phyloP scores from a whole-genome alignment of 352 stramenopile species.

The Phytophthora crassamura region DNA sequence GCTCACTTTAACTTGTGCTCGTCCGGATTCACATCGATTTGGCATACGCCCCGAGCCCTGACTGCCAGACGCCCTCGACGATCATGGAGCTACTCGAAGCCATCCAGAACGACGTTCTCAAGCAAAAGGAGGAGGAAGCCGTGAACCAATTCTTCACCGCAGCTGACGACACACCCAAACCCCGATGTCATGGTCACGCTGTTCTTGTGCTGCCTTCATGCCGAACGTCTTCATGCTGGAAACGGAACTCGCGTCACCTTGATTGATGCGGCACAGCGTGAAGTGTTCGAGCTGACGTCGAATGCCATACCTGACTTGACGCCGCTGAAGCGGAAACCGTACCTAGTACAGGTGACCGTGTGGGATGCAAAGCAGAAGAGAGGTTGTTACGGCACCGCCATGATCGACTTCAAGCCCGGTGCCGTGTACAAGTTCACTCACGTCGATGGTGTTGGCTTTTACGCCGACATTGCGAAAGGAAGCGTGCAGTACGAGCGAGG shows the following conservation, averaged over 20 bases:
- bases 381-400: too few species aligned
- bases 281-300: background rate
- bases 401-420: too few species aligned
- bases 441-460: too few species aligned
- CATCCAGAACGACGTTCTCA: background rate
- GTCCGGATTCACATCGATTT: background rate
- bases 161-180: constrained; percentile 21
- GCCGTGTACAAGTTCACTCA: too few species aligned
- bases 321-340: too few species aligned
- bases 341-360: too few species aligned
- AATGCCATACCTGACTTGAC: too few species aligned
- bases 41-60: too few species aligned
- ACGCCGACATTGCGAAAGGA: constrained; percentile 4
- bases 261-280: background rate
- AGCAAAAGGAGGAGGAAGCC: background rate
- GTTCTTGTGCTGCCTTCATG: background rate
- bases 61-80: too few species aligned
- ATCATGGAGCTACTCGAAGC: background rate
- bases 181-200: background rate
- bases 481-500: constrained; percentile 1
- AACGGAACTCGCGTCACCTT: background rate
- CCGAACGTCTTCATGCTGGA: background rate
- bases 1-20: background rate
- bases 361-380: too few species aligned
- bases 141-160: background rate